Percentiles rank a stretch among this genome's conserved stretches.
These are phyloP conservation scores for Cladobotryum mycophilum DNA, from an alignment of 2,329 filamentous ascomycete genomes.

Conservation along the genomic window DNA sequence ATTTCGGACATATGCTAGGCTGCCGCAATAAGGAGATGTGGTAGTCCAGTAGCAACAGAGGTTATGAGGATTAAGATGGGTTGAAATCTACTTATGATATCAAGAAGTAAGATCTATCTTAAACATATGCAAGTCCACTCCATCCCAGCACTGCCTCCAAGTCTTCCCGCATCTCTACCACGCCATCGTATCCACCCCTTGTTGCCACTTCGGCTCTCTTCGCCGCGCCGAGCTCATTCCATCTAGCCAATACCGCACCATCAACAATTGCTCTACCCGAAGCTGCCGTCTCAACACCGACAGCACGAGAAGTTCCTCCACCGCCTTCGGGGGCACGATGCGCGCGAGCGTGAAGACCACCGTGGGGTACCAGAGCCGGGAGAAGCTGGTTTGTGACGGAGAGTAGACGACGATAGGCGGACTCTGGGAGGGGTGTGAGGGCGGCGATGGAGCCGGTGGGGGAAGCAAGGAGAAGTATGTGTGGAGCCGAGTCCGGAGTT, in stretches of 20 bases:
- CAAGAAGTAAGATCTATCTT: neutral
- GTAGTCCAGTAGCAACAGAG: too few relatives aligned
- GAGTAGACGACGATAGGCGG: conserved; percentile 74
- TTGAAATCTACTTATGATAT: too few relatives aligned
- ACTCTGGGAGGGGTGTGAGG: conserved; percentile 71
- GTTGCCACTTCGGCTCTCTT: conserved; percentile 66
- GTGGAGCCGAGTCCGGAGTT: conserved; percentile 23
- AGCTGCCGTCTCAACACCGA: conserved; percentile 49
- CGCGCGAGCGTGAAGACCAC: conserved; percentile 75
- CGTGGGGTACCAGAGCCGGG: conserved; percentile 67
- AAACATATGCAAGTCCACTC: conserved; percentile 55
- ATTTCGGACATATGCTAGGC: too few relatives aligned
- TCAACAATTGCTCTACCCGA: conserved; percentile 67
- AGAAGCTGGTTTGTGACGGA: conserved; percentile 75
- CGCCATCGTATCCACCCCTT: conserved; percentile 60
- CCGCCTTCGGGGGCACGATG: conserved; percentile 55
- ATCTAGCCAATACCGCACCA: conserved; percentile 66
- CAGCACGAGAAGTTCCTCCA: conserved; percentile 36
- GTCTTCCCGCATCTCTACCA: conserved; percentile 64
- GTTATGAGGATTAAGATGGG: too few relatives aligned
- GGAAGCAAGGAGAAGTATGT: conserved; percentile 62
- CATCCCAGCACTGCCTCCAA: conserved; percentile 58
- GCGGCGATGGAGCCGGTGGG: conserved; percentile 70
- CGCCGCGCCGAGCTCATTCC: conserved; percentile 68
- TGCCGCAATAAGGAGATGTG: too few relatives aligned